Evolutionary conservation across 164 flowering plant species (phyloP), one percentile per base, ranked within the genome.

Genomic region (Nymphaea colorata): DNA sequence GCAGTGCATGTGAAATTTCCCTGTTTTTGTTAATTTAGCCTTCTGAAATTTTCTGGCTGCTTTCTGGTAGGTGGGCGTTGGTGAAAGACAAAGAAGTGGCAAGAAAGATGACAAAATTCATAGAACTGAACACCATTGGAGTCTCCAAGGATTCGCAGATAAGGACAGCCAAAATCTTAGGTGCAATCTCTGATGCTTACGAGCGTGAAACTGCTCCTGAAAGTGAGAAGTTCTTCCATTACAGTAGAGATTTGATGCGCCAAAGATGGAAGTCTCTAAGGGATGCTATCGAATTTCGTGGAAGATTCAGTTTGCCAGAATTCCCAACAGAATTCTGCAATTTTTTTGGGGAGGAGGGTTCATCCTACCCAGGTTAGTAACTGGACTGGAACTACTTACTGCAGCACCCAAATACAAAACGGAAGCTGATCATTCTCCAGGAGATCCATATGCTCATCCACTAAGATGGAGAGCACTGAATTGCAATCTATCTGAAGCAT

Each of bases 111-210:
- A 72, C 73, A 0, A 71, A 80, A 66, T 89, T 68, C 70, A 77
- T 87, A 5, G 79, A 74, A 73, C 61, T 83, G 4, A 81, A 71
- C 70, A 75, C 85, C 44, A 83, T 89, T 6, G 95, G 91, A 4
- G 92, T 87, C 0, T 84, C 95, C 0, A 85, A 81, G 73, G 95
- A 89, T 62, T 81, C 95, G 0, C 95, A 89, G 66, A 68, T 77
- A n/a, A 76, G 95, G 66, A 82, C 89, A 6, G 86, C 90, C 6
- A 89, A 82, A 68, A 75, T 87, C 51, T 66, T 89, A 43, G 65
- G 74, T 68, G 79, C 70, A 1, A 77, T 83, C 3, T 75, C 87
- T 0, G 82, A 83, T 69, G 75, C 81, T 59, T 79, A 79, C 17
- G 73, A 77, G 63, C 17, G 12, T 43, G 70, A 42, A 25, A 43